These are phyloP conservation scores for Senna siamea DNA, from an alignment of 306 rosid genomes.

Conservation along the genomic window DNA sequence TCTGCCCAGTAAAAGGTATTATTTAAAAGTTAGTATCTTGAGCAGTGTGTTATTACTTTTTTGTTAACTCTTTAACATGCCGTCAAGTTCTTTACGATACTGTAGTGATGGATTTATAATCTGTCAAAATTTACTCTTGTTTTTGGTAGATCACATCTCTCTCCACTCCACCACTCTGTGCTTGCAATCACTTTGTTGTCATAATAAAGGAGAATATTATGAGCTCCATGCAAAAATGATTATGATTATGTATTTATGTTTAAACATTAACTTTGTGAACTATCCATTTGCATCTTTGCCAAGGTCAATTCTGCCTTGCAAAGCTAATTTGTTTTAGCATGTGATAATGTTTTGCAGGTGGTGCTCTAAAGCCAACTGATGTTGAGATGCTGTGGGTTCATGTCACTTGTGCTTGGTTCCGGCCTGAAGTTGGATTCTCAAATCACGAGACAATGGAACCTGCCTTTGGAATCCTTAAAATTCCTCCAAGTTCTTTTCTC, in stretches of 20 bases:
- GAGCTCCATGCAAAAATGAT: conserved; percentile 15
- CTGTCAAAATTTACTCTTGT: neutral
- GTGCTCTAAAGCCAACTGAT: conserved; percentile 97
- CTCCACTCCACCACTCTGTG: neutral
- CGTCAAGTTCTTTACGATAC: conserved; percentile 7
- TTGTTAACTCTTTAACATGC: conserved; percentile 23
- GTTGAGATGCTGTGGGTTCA: conserved; percentile 92
- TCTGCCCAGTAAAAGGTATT: conserved; percentile 95
- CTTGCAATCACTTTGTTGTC: conserved; percentile 3
- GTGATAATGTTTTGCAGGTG: conserved; percentile 62
- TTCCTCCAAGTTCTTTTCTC: conserved; percentile 71
- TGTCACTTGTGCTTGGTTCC: conserved; percentile 97
- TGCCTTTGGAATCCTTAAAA: conserved; percentile 84
- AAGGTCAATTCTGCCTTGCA: conserved; percentile 14
- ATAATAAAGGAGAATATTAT: conserved; percentile 9
- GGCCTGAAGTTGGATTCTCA: conserved; percentile 78
- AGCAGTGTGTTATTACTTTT: conserved; percentile 21
- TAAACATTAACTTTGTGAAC: neutral
- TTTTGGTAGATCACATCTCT: conserved; percentile 28
- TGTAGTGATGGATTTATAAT: conserved; percentile 18
- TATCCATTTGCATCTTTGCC: conserved; percentile 19
- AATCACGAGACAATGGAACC: conserved; percentile 92
- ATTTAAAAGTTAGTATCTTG: conserved; percentile 39
- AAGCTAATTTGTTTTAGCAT: conserved; percentile 32
- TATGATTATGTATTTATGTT: conserved; percentile 9